A percentile compares a stretch with the other conserved stretches of the same genome.
Conservation (phyloP, 768 basidiomycete species). For the Russula griseocarnosa region DNA sequence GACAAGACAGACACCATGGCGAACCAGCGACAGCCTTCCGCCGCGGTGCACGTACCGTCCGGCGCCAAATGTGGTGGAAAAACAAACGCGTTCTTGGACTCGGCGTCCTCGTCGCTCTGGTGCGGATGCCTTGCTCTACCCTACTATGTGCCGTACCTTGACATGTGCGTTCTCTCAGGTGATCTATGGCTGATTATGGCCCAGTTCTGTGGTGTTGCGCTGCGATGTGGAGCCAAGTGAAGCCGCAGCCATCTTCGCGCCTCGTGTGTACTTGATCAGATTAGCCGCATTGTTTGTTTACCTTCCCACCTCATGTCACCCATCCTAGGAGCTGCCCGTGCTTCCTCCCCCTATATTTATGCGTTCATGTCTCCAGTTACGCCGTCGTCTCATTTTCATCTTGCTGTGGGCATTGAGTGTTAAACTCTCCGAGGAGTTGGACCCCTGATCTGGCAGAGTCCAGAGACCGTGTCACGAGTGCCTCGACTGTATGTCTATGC, state of each 20-base stretch:
- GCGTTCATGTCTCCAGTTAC: conserved; percentile 10
- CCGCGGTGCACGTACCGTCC: conserved; percentile 76
- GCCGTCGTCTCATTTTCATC: background rate
- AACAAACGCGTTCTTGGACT: conserved; percentile 68
- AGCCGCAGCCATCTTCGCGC: background rate
- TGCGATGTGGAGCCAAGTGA: conserved; percentile 54
- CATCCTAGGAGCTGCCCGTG: conserved; percentile 4
- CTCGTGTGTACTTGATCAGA: conserved; percentile 15
- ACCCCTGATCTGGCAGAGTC: conserved; percentile 22
- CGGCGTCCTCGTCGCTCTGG: conserved; percentile 65
- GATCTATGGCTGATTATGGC: conserved; percentile 80
- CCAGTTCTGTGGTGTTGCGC: conserved; percentile 81
- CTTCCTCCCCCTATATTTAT: conserved; percentile 21
- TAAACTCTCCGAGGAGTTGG: background rate
- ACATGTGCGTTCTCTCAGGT: conserved; percentile 41
- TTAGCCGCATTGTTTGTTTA: conserved; percentile 5
- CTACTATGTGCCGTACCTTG: conserved; percentile 24
- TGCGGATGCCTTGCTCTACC: conserved; percentile 37
- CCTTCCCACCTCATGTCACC: conserved; percentile 1
- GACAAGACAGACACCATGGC: conserved; percentile 98
- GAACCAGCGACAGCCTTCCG: conserved; percentile 92
- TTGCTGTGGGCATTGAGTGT: conserved; percentile 16
- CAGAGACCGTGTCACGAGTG: conserved; percentile 21
- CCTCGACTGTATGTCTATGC: conserved; percentile 2
- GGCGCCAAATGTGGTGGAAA: conserved; percentile 89